These are phyloP conservation scores for Colletotrichum incanum DNA, from an alignment of 2,329 filamentous ascomycete species.

Conservation along the genomic window DNA sequence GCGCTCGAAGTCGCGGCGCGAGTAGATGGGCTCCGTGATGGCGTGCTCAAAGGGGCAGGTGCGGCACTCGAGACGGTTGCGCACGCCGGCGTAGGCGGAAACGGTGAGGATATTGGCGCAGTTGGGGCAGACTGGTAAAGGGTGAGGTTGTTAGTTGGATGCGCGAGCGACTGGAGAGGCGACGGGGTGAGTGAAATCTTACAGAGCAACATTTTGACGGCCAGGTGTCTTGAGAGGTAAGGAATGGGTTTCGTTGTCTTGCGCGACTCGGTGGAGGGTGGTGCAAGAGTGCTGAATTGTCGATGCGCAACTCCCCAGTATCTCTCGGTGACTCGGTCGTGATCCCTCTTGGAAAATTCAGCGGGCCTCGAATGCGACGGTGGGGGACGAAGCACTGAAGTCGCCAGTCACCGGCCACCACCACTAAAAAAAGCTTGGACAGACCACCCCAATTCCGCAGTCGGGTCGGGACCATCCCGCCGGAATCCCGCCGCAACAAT, in stretches of 20 bases:
- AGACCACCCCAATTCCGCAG: neutral
- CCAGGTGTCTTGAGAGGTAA: neutral
- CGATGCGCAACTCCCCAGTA: neutral
- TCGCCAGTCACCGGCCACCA: neutral
- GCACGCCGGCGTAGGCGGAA: slow-evolving; percentile 68
- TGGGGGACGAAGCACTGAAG: slow-evolving; percentile 30
- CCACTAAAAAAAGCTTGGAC: neutral
- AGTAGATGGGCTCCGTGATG: slow-evolving; percentile 84
- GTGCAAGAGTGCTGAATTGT: neutral
- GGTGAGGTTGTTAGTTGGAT: slow-evolving; percentile 35
- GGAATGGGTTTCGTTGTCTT: neutral
- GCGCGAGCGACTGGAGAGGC: slow-evolving; percentile 13
- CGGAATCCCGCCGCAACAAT: slow-evolving; percentile 14
- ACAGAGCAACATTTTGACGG: slow-evolving; percentile 77
- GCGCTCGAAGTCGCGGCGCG: slow-evolving; percentile 86
- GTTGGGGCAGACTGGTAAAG: slow-evolving; percentile 79
- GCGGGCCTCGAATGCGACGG: slow-evolving; percentile 38
- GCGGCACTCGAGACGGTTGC: slow-evolving; percentile 93
- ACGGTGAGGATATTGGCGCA: slow-evolving; percentile 90
- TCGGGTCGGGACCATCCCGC: neutral
- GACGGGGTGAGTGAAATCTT: slow-evolving; percentile 46
- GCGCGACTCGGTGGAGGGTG: neutral
- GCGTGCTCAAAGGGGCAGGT: slow-evolving; percentile 95
- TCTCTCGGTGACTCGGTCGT: slow-evolving; percentile 15
- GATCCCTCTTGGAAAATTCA: slow-evolving; percentile 34